Evolutionary conservation across 164 flowering plant genomes (phyloP).

Genomic region (Nelumbo lutea): DNA sequence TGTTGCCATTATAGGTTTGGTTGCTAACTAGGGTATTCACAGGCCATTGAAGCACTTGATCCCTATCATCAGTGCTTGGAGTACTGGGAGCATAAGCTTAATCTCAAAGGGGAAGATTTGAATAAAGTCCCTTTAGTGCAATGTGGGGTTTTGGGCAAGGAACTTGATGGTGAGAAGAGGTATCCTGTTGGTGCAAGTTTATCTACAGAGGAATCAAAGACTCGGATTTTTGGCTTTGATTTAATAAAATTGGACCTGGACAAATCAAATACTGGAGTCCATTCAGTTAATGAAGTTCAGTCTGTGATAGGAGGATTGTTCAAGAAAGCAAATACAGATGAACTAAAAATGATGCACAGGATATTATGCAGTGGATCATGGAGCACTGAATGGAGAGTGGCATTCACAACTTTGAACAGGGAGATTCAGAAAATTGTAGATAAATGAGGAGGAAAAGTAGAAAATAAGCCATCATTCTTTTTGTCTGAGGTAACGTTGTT

Average conservation of each 20-base stretch:
- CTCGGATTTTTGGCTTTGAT: conserved; percentile 18
- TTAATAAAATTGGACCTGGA: conserved; percentile 15
- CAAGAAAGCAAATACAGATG: conserved; percentile 47
- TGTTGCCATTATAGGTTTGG: background rate
- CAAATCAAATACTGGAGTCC: conserved; percentile 7
- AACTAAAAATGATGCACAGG: conserved; percentile 39
- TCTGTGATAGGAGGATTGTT: conserved; percentile 36
- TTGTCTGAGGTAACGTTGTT: background rate
- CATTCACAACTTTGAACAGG: conserved; percentile 31
- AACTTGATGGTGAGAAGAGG: conserved; percentile 4
- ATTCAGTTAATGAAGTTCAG: conserved; percentile 24
- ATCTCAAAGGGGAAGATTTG: background rate
- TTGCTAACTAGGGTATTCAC: conserved; percentile 14
- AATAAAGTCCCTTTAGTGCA: conserved; percentile 2
- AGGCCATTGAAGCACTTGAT: conserved; percentile 83
- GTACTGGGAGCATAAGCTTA: conserved; percentile 51
- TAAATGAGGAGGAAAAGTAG: background rate
- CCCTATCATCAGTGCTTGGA: conserved; percentile 49
- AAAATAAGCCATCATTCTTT: conserved; percentile 12
- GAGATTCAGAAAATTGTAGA: conserved; percentile 38
- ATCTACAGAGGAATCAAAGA: conserved; percentile 14
- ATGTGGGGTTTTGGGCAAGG: background rate
- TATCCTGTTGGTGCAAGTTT: conserved; percentile 9
- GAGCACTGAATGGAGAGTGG: conserved; percentile 36
- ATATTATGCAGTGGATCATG: conserved; percentile 36